Percentiles rank a stretch among this genome's conserved stretches.
Conservation (phyloP, 768 basidiomycete genomes). For the Amanita exitialis region DNA sequence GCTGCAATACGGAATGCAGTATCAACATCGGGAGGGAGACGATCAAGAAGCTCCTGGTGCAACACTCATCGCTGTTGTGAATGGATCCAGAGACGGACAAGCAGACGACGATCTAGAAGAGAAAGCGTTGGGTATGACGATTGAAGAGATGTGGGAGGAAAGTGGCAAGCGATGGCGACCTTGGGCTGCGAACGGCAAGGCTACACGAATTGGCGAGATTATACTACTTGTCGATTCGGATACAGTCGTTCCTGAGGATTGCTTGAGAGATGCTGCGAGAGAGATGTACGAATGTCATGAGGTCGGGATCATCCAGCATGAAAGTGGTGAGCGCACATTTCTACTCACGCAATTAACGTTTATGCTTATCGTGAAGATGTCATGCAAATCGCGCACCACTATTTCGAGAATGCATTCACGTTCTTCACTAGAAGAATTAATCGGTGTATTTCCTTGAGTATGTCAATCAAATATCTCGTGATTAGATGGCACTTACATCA, state of each 20-base stretch:
- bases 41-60: constrained; percentile 26
- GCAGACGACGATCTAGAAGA: constrained; percentile 52
- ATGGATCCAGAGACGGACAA: constrained; percentile 17
- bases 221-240: constrained; percentile 76
- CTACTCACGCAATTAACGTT: neutral
- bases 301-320: constrained; percentile 83
- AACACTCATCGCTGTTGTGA: neutral
- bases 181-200: constrained; percentile 67
- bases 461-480: constrained; percentile 17
- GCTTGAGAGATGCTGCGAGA: constrained; percentile 75
- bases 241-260: constrained; percentile 73
- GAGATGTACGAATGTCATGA: constrained; percentile 69
- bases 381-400: constrained; percentile 79
- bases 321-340: constrained; percentile 37
- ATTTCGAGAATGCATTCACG: constrained; percentile 84
- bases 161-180: constrained; percentile 41
- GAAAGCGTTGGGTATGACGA: constrained; percentile 56
- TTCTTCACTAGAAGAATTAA: constrained; percentile 81
- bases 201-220: constrained; percentile 64
- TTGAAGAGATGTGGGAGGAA: constrained; percentile 62
- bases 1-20: constrained; percentile 50
- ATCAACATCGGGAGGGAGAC: constrained; percentile 54
- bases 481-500: constrained; percentile 13
- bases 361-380: constrained; percentile 35
- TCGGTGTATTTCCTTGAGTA: constrained; percentile 63